These are phyloP conservation scores for Sarocladiaceae sp. DNA, from an alignment of 2,329 filamentous ascomycete genomes.

Conservation along the genomic window DNA sequence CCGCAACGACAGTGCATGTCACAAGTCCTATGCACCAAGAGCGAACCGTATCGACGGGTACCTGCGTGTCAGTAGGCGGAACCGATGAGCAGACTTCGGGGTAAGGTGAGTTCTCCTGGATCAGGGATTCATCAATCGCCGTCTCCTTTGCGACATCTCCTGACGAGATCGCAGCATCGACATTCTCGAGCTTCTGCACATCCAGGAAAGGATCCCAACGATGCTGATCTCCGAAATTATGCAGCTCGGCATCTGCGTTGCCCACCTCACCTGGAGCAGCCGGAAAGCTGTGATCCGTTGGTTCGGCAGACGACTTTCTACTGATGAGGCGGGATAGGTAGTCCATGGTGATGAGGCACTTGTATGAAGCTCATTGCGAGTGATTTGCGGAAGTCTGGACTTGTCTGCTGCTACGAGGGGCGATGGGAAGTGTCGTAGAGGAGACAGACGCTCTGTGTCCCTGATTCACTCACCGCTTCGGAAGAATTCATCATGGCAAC, in stretches of 20 bases:
- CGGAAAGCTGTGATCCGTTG: not conserved
- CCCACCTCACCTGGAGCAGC: slow-evolving; percentile 4
- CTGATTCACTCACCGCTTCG: no score
- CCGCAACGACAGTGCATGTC: slow-evolving; percentile 51
- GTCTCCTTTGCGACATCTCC: slow-evolving; percentile 35
- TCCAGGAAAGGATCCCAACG: slow-evolving; percentile 49
- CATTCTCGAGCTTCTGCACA: slow-evolving; percentile 40
- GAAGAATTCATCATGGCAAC: no score
- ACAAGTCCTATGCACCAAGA: slow-evolving; percentile 53
- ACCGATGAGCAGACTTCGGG: slow-evolving; percentile 21
- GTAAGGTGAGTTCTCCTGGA: slow-evolving; percentile 42
- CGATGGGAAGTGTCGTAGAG: no score
- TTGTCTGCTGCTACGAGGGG: no score
- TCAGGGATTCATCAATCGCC: slow-evolving; percentile 33
- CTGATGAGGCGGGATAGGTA: no score
- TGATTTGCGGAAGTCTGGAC: no score
- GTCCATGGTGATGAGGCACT: no score
- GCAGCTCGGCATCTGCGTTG: slow-evolving; percentile 10
- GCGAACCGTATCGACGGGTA: slow-evolving; percentile 51
- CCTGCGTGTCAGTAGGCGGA: slow-evolving; percentile 42
- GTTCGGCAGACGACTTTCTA: not conserved
- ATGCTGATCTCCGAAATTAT: slow-evolving; percentile 23
- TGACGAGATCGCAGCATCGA: slow-evolving; percentile 35
- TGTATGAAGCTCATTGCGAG: no score
- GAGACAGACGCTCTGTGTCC: no score